phyloP scores from a whole-genome alignment of 2,329 filamentous ascomycete species.

The Falciphora oryzae region DNA sequence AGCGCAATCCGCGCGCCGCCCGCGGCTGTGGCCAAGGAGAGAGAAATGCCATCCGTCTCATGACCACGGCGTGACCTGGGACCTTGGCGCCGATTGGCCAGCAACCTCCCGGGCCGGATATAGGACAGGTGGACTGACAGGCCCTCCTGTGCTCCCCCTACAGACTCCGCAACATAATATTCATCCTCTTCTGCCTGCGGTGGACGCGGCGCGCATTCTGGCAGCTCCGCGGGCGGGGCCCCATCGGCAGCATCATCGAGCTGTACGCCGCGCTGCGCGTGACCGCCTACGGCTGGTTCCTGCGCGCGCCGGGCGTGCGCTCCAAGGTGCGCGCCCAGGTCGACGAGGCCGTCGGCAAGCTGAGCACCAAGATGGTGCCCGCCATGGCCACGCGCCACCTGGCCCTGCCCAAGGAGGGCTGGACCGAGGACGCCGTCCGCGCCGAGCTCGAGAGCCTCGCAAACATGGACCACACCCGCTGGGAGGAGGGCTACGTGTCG shows the following conservation, averaged over 20 bases:
- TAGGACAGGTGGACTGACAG: background rate
- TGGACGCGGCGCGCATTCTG: slow-evolving; percentile 75
- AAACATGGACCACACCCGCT: slow-evolving; percentile 86
- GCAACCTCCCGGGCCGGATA: no score
- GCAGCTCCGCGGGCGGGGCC: slow-evolving; percentile 82
- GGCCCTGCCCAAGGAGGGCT: slow-evolving; percentile 75
- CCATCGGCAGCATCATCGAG: slow-evolving; percentile 72
- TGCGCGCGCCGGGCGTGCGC: slow-evolving; percentile 80
- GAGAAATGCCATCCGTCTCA: no score
- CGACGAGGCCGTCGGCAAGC: slow-evolving; percentile 68
- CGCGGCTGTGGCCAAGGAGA: no score
- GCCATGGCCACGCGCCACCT: slow-evolving; percentile 67
- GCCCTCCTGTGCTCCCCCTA: background rate
- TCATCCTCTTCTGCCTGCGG: slow-evolving; percentile 80
- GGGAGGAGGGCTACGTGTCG: slow-evolving; percentile 93
- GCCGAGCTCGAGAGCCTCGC: slow-evolving; percentile 74
- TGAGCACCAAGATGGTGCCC: slow-evolving; percentile 79
- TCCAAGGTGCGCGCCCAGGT: slow-evolving; percentile 82
- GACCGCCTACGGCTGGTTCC: slow-evolving; percentile 76
- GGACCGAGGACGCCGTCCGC: slow-evolving; percentile 71
- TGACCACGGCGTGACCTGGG: no score
- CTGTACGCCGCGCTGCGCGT: slow-evolving; percentile 67
- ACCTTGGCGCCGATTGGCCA: no score
- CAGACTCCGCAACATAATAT: slow-evolving; percentile 80
- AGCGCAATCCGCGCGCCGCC: no score